A percentile compares a stretch with the other conserved stretches of the same genome.
Evolutionary conservation across 352 stramenopile species (phyloP).

Genomic region (Globisporangium orthogonon): DNA sequence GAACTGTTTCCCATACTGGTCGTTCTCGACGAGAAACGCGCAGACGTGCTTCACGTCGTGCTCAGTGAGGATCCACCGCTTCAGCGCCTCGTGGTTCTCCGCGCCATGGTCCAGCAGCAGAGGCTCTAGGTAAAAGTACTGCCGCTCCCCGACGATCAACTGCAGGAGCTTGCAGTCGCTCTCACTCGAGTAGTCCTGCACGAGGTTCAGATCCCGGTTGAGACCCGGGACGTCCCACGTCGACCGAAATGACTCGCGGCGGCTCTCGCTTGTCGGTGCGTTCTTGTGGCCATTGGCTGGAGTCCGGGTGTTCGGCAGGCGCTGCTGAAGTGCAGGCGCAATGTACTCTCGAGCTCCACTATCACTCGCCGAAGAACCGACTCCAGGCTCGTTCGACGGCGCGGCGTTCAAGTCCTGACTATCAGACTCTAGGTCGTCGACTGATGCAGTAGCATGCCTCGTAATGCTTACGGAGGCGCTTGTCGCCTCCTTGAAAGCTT

Average conservation of each 20-base stretch:
- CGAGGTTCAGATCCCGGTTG: slow-evolving; percentile 61
- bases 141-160: slow-evolving; percentile 53
- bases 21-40: slow-evolving; percentile 23
- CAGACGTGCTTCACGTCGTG: slow-evolving; percentile 33
- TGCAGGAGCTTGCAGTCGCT: slow-evolving; percentile 53
- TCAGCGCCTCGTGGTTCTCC: slow-evolving; percentile 13
- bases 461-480: neutral
- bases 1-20: slow-evolving; percentile 24
- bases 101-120: slow-evolving; percentile 19
- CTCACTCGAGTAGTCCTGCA: slow-evolving; percentile 71
- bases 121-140: slow-evolving; percentile 77
- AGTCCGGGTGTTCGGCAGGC: neutral
- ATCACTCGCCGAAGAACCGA: neutral
- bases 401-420: neutral
- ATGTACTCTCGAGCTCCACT: neutral
- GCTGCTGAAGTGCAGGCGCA: neutral
- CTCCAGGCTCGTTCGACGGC: neutral
- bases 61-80: slow-evolving; percentile 29
- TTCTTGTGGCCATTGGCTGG: no score
- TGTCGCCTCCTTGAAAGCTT: slow-evolving; percentile 31
- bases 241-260: slow-evolving; percentile 44
- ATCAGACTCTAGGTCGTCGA: neutral
- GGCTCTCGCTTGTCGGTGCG: slow-evolving; percentile 1
- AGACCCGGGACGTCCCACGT: slow-evolving; percentile 52
- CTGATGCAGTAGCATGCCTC: neutral